A percentile compares a stretch with the other conserved stretches of the same genome.
phyloP scores from a whole-genome alignment of 768 basidiomycete genomes.

The Mycena capillaripes region DNA sequence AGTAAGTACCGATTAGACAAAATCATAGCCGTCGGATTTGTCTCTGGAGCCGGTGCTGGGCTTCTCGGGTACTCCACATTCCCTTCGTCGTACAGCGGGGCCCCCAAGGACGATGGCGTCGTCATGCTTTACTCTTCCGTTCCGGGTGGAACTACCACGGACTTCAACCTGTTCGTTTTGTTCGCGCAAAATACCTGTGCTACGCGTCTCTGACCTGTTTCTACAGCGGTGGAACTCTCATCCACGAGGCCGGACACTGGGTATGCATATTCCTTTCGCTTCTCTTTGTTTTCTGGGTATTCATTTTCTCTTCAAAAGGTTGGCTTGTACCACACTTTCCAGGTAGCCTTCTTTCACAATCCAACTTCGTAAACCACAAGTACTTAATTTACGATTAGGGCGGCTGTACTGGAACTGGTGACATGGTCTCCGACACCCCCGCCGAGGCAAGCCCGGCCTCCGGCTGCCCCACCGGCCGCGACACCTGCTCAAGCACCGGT shows the following conservation, averaged over 20 bases:
- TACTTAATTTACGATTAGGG: no score
- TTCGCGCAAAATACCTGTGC: neutral
- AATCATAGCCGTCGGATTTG: slow-evolving; percentile 41
- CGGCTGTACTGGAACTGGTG: slow-evolving; percentile 47
- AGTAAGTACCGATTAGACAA: neutral
- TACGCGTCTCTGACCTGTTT: neutral
- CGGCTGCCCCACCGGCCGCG: slow-evolving; percentile 50
- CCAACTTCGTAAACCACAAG: no score
- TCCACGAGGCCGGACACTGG: slow-evolving; percentile 63
- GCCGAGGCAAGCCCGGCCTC: slow-evolving; percentile 49
- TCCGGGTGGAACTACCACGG: slow-evolving; percentile 47
- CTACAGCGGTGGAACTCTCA: slow-evolving; percentile 48
- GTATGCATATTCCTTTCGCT: neutral
- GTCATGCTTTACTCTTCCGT: slow-evolving; percentile 42
- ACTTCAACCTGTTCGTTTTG: slow-evolving; percentile 46
- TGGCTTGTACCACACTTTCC: slow-evolving; percentile 61
- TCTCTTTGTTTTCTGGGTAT: neutral
- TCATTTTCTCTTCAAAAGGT: slow-evolving; percentile 38
- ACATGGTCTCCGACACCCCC: slow-evolving; percentile 55
- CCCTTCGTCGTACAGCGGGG: slow-evolving; percentile 47
- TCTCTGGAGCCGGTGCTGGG: slow-evolving; percentile 44
- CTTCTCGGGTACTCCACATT: slow-evolving; percentile 60
- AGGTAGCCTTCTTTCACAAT: no score
- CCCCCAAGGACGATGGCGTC: slow-evolving; percentile 53
- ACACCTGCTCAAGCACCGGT: slow-evolving; percentile 51